phyloP scores from a whole-genome alignment of 2,329 filamentous ascomycete species.

The Ceratocystis alfenasii region DNA sequence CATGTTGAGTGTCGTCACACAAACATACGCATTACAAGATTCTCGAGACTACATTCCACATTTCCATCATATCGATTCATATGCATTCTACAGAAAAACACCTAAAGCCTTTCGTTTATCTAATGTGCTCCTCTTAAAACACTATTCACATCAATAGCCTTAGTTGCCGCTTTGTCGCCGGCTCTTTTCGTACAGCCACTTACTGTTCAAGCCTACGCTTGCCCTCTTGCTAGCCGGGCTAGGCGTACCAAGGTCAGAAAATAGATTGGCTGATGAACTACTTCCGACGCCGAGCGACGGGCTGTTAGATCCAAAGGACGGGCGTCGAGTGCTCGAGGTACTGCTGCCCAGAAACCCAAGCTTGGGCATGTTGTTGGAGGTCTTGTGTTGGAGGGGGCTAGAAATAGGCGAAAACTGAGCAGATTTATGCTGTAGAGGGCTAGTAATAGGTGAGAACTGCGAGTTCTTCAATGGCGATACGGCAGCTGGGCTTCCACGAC shows the following conservation, averaged over 20 bases:
- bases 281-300: constrained; percentile 34
- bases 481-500: constrained; percentile 38
- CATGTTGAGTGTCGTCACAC: too few relatives aligned
- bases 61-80: background rate
- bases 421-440: constrained; percentile 53
- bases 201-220: constrained; percentile 72
- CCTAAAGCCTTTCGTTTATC: background rate
- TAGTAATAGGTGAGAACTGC: constrained; percentile 36
- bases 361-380: constrained; percentile 32
- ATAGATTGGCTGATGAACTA: constrained; percentile 37
- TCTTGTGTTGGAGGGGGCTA: constrained; percentile 26
- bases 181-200: constrained; percentile 87
- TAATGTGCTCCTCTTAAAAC: too few relatives aligned
- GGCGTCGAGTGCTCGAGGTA: constrained; percentile 31
- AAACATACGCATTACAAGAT: too few relatives aligned
- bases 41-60: background rate
- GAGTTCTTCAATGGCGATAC: constrained; percentile 30
- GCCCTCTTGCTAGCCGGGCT: constrained; percentile 59
- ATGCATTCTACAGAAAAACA: background rate
- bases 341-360: constrained; percentile 11
- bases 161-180: constrained; percentile 41
- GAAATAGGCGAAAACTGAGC: constrained; percentile 41
- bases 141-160: constrained; percentile 27
- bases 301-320: constrained; percentile 50
- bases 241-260: constrained; percentile 53